phyloP scores from a whole-genome alignment of 208 protist species.

The Herpetomonas samuelpessoai region DNA sequence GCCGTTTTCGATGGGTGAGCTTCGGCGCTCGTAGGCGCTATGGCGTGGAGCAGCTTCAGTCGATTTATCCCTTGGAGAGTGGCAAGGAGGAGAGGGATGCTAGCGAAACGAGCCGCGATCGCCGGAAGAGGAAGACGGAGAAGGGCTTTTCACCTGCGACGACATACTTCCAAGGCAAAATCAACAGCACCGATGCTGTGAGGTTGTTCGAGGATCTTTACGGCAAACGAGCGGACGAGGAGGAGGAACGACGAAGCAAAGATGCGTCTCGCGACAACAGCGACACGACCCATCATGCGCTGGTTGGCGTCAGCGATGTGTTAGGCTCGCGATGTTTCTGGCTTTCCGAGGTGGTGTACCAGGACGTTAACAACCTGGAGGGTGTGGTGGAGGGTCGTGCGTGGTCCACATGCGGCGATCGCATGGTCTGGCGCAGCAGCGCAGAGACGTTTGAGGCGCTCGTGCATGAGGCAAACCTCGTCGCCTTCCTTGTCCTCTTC shows the following conservation, averaged over 20 bases:
- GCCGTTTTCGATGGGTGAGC: background rate
- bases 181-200: constrained; percentile 8
- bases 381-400: background rate
- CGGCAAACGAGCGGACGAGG: background rate
- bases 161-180: background rate
- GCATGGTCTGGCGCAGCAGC: background rate
- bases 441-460: background rate
- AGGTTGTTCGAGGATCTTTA: background rate
- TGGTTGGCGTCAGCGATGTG: background rate
- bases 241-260: background rate
- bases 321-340: constrained; percentile 6
- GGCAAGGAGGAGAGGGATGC: constrained; percentile 5
- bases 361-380: background rate
- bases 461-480: background rate
- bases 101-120: background rate
- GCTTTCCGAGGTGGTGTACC: constrained; percentile 6
- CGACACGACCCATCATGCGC: background rate
- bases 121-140: background rate
- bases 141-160: background rate
- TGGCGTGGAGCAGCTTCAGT: background rate
- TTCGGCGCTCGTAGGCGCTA: background rate
- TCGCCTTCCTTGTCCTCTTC: constrained; percentile 2
- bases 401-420: constrained; percentile 25
- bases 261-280: background rate
- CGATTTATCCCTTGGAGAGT: background rate